These are phyloP conservation scores for Stropharia rugosoannulata DNA, from an alignment of 768 basidiomycete genomes.

Conservation along the genomic window DNA sequence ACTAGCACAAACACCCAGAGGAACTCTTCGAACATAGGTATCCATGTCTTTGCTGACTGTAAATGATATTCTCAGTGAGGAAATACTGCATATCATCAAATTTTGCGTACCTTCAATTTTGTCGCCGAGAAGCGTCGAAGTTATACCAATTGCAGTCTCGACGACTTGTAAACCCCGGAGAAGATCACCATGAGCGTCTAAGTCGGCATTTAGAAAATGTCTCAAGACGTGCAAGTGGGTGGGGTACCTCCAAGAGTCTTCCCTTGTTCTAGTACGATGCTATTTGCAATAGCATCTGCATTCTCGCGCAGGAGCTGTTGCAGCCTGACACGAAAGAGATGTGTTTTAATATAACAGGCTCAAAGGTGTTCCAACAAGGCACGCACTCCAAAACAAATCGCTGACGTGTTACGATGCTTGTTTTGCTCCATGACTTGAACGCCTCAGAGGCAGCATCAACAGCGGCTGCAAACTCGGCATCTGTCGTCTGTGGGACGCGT, in stretches of 20 bases:
- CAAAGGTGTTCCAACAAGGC: neutral
- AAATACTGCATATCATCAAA: neutral
- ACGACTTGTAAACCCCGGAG: slow-evolving; percentile 91
- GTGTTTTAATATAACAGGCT: slow-evolving; percentile 2
- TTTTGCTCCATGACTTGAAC: slow-evolving; percentile 85
- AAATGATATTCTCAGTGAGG: neutral
- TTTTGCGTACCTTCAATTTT: slow-evolving; percentile 77
- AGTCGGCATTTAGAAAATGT: neutral
- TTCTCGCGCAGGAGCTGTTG: slow-evolving; percentile 86
- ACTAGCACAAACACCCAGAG: slow-evolving; percentile 87
- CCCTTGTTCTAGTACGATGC: slow-evolving; percentile 94
- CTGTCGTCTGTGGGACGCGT: slow-evolving; percentile 86
- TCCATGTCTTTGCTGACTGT: slow-evolving; percentile 96
- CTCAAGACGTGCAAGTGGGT: neutral
- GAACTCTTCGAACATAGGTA: slow-evolving; percentile 79
- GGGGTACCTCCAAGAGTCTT: slow-evolving; percentile 81
- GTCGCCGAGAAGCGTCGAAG: slow-evolving; percentile 84
- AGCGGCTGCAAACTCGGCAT: slow-evolving; percentile 77
- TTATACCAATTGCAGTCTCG: slow-evolving; percentile 77
- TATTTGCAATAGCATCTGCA: slow-evolving; percentile 80
- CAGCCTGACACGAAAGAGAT: slow-evolving; percentile 50
- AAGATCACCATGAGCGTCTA: slow-evolving; percentile 94
- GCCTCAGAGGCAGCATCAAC: slow-evolving; percentile 82
- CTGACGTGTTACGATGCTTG: slow-evolving; percentile 85
- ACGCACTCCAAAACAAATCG: slow-evolving; percentile 85